Evolutionary conservation across 352 stramenopile genomes (phyloP).

Genomic region (Pythium guiyangense): DNA sequence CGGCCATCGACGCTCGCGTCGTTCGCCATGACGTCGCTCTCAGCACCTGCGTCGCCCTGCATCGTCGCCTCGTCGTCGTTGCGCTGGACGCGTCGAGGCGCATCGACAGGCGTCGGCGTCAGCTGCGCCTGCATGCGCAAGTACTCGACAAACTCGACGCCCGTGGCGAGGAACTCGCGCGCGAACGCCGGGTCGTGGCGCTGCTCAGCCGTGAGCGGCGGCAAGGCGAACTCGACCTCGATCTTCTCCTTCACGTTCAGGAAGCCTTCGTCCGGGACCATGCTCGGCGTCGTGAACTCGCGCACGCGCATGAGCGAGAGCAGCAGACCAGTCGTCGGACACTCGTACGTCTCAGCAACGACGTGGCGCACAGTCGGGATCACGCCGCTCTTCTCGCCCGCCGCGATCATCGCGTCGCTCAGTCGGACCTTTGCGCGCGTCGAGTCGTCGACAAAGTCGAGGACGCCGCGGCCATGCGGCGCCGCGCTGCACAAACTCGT

Average conservation of each 20-base stretch:
- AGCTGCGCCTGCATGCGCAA: conserved; percentile 26
- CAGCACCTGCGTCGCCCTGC: not conserved
- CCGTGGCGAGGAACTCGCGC: conserved; percentile 44
- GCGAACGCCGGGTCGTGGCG: conserved; percentile 50
- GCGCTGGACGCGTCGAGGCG: not conserved
- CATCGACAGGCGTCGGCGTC: not conserved
- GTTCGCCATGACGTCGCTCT: not conserved
- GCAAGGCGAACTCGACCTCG: conserved; percentile 62
- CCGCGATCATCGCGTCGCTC: conserved; percentile 38
- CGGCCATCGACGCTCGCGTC: not conserved
- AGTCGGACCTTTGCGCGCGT: conserved; percentile 40
- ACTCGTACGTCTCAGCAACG: conserved; percentile 39
- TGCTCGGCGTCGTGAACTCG: conserved; percentile 52
- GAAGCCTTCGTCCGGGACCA: conserved; percentile 39
- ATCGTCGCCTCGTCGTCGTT: not conserved
- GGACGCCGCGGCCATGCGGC: conserved; percentile 39
- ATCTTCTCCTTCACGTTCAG: conserved; percentile 47
- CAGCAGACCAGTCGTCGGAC: conserved; percentile 22
- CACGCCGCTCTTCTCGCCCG: conserved; percentile 30
- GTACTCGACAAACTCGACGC: conserved; percentile 64
- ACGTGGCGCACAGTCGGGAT: conserved; percentile 62
- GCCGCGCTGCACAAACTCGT: conserved; percentile 25
- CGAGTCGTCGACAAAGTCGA: conserved; percentile 43
- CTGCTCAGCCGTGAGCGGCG: conserved; percentile 43
- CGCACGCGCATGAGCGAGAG: conserved; percentile 49